Evolutionary conservation across 2,329 filamentous ascomycete genomes (phyloP), one percentile per base, ranked within the genome.

Genomic region (Fusarium clavum): DNA sequence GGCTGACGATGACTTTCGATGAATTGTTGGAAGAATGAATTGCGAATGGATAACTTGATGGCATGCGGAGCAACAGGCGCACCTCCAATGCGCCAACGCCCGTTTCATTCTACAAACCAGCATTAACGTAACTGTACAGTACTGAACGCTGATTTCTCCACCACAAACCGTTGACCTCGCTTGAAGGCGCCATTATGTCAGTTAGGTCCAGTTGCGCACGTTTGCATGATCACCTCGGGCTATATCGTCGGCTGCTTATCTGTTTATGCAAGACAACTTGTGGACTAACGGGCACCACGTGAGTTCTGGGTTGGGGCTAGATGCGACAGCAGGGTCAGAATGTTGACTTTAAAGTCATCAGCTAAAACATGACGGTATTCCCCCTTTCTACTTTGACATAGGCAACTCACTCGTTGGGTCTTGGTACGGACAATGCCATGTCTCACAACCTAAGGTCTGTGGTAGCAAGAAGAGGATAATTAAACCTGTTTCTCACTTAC

Each of bases 271-370:
- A 45, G 38, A 48, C 43, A 64, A 51, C 47, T 54, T 51, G 43
- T 63, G 54, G 67, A 54, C 62, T 44, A 70, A 70, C 62, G 67
- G 48, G 51, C 27, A 70, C 67, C 68, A 70, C 67, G 68, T 70
- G 67, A 70, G 51, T 68, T 25, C 34, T 43, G 30, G 52, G 56
- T 70, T 57, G 58, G 25, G 67, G 51, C 51, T 54, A 48, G 45
- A 43, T 10, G 55, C 47, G 49, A 40, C 25, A 56, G 44, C 49
- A 62, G 56, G 48, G 46, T 49, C 46, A 24, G 49, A 38, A 38
- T 43, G 27, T 47, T 16, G 24, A 40, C 20, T 45, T 18, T 10
- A 22, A 24, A 56, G 14, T 44, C 29, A 27, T 18, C 18, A 52
- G 34, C 14, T 12, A n/a, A 10, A 5, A 22, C 27, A 20, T 6